Conservation (phyloP, 306 rosid species). For the Adenanthera pavonina region DNA sequence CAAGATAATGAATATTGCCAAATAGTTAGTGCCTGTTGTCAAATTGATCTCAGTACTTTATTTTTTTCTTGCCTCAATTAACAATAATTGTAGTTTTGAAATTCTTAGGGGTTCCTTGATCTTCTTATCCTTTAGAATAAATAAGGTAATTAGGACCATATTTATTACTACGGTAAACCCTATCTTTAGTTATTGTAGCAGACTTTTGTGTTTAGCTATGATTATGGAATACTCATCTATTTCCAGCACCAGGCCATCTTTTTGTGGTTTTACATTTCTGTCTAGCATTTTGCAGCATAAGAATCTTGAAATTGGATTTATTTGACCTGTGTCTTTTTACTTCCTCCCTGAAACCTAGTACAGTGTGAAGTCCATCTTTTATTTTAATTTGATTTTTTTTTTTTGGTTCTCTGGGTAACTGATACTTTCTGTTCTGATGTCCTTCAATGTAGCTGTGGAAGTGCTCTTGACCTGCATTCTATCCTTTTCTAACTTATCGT, state of each 20-base stretch:
- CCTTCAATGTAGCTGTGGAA: neutral
- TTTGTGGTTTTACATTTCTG: neutral
- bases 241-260: neutral
- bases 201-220: neutral
- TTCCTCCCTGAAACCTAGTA: neutral
- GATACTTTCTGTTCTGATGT: neutral
- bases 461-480: neutral
- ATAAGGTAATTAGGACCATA: constrained; percentile 1
- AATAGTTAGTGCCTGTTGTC: too few species aligned
- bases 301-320: neutral
- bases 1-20: too few species aligned
- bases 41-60: neutral
- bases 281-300: neutral
- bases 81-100: neutral
- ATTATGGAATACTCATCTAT: neutral
- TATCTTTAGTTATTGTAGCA: neutral
- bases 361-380: neutral
- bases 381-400: neutral
- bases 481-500: neutral
- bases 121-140: neutral
- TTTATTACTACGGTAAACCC: neutral
- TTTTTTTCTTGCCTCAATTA: neutral
- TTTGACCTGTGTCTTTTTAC: neutral
- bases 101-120: neutral
- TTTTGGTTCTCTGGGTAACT: neutral